Evolutionary conservation across 1,284 basidiomycete species (phyloP), one percentile per base, ranked within the genome.

Genomic region (Trichosporon sp.): DNA sequence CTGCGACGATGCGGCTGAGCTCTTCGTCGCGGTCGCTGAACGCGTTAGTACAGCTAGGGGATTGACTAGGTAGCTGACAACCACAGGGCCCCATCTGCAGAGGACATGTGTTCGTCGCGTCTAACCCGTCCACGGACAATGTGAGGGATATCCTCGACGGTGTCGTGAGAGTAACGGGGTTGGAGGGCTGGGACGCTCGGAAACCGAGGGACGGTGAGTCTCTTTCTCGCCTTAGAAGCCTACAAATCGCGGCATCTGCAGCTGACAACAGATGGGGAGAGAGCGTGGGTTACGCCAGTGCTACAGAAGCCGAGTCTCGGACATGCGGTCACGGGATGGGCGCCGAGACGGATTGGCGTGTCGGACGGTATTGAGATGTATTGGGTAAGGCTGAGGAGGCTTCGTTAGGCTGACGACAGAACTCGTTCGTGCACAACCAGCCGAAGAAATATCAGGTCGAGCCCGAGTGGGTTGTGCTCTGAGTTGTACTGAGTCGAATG

Each of bases 1-100:
- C 76, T 74, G 77, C 16, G 88, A 88, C 74, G 88, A 88, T 76
- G 78, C 87, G n/a, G 88, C 86, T 7, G 86, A 87, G 67, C 73
- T 87, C 46, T 88, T 86, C 71, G 67, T 87, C 12, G 78, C 84
- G 4, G 83, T 84, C 2, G 84, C 84, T 1, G 88, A 88, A 78
- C 75, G 78, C 59, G 80, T 80, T 26, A 70, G 78, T 74, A 14
- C 10, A 35, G 16, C 31, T n/a, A 4, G 6, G 4, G 46, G 3
- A 4, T n/a, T n/a, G 4, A 16, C 12, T 11, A 46, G 43, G 1
- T 4, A 32, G 32, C 68, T 68, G 19, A 68, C 37, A 3, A 37
- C 6, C 59, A 14, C 37, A 84, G 76, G 84, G 79, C 4, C 75
- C 79, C 4, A 68, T 86, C 4, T 74, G 84, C 32, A 77, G 81